Evolutionary conservation across 306 rosid species (phyloP).

Genomic region (Neltuma alba): DNA sequence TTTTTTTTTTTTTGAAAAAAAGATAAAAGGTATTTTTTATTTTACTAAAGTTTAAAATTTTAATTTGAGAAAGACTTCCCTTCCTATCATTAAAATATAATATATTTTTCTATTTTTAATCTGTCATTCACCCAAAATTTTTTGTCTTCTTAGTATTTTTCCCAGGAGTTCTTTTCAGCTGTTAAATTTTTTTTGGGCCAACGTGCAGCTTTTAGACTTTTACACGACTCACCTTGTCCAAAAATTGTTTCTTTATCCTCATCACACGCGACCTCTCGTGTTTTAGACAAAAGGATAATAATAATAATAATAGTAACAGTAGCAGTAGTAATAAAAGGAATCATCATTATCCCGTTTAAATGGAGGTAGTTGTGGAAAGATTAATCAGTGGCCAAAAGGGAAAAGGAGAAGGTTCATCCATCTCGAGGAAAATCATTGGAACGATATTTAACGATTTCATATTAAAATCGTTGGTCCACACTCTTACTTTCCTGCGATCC

Average conservation of each 20-base stretch:
- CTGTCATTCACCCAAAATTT: no score
- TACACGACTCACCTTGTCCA: background rate
- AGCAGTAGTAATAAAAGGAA: no score
- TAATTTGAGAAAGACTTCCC: no score
- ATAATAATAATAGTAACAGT: background rate
- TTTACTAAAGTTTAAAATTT: no score
- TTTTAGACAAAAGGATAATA: background rate
- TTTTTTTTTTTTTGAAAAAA: no score
- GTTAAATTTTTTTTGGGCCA: background rate
- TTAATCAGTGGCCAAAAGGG: background rate
- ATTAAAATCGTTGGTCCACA: conserved; percentile 5
- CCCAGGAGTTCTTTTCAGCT: background rate
- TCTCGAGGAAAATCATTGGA: background rate
- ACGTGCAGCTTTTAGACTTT: background rate
- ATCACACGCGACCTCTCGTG: background rate
- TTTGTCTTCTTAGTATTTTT: background rate
- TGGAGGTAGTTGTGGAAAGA: background rate
- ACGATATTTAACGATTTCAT: background rate
- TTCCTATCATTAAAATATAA: no score
- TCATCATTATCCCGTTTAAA: background rate
- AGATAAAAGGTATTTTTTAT: no score
- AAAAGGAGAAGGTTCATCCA: background rate
- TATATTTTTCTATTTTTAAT: no score
- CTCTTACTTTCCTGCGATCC: background rate
- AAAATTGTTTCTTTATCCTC: background rate